phyloP scores from a whole-genome alignment of 208 protist species.

The Porcisia deanei region DNA sequence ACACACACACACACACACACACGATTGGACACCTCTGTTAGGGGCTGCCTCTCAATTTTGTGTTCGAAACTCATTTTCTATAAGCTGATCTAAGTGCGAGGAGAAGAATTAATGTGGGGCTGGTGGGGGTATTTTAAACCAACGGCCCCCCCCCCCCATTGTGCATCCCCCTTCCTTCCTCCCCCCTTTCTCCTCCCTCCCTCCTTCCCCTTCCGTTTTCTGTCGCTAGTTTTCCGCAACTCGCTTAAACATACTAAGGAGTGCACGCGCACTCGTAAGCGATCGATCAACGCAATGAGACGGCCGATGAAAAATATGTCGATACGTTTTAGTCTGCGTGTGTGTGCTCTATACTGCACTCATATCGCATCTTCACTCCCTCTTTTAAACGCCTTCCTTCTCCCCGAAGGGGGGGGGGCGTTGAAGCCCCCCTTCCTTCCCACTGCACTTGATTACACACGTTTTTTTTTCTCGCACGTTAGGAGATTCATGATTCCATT shows the following conservation, averaged over 20 bases:
- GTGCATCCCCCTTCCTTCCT: too few species aligned
- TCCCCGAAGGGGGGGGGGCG: background rate
- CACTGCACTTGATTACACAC: background rate
- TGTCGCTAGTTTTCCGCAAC: background rate
- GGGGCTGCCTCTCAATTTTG: too few species aligned
- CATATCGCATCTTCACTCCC: background rate
- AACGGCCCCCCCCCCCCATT: background rate
- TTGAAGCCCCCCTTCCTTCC: background rate
- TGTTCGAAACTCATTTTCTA: too few species aligned
- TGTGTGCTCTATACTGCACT: background rate
- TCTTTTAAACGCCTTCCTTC: background rate
- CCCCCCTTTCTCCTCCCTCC: background rate
- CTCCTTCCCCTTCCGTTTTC: background rate
- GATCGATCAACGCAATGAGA: too few species aligned
- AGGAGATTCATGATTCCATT: background rate
- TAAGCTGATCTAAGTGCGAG: too few species aligned
- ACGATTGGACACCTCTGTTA: background rate
- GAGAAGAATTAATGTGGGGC: too few species aligned
- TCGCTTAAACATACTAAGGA: background rate
- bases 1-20: background rate
- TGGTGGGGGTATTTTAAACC: background rate
- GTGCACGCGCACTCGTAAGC: background rate
- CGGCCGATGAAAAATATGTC: background rate
- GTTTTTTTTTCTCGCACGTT: background rate
- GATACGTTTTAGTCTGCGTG: background rate